A percentile compares a stretch with the other conserved stretches of the same genome.
Conservation (phyloP, 139 green algal species). For the Bryopsis sp. region DNA sequence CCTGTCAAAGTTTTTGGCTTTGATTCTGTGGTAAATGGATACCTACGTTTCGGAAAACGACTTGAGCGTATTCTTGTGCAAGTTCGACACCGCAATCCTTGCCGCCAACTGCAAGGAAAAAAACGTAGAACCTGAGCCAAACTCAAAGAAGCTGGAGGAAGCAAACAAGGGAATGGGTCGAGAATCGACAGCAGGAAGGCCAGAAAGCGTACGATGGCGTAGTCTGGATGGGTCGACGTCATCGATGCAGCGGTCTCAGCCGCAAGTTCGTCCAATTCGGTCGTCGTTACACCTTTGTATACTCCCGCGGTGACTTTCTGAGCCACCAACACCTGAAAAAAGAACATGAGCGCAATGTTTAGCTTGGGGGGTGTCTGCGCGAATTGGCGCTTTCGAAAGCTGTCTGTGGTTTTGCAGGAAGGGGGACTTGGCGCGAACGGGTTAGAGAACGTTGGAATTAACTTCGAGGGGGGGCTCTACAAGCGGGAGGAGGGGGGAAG, state of each 20-base stretch:
- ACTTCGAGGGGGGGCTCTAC: too few species aligned
- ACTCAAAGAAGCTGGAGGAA: too few species aligned
- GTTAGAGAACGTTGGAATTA: too few species aligned
- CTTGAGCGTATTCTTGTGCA: constrained; percentile 99
- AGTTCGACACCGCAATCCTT: constrained; percentile 96
- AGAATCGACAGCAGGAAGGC: too few species aligned
- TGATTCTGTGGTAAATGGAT: constrained; percentile 14
- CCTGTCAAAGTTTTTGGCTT: constrained; percentile 3
- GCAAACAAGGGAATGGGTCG: too few species aligned
- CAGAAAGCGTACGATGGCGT: constrained; percentile 63
- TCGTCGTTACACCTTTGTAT: constrained; percentile 94
- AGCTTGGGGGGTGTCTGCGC: too few species aligned
- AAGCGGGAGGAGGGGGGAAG: too few species aligned
- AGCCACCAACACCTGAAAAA: constrained; percentile 79
- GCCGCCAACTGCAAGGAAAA: constrained; percentile 78
- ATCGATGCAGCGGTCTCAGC: constrained; percentile 96
- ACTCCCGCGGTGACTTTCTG: constrained; percentile 94
- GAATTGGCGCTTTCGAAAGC: too few species aligned
- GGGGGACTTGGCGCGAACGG: too few species aligned
- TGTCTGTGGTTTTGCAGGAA: too few species aligned
- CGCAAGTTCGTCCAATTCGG: constrained; percentile 95
- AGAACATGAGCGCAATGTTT: too few species aligned
- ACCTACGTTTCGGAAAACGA: constrained; percentile 88
- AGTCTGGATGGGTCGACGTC: constrained; percentile 96
- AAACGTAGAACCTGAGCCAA: too few species aligned